Evolutionary conservation across 345 rosid genomes (phyloP), one percentile per base, ranked within the genome.

Genomic region (Barbarea vulgaris): DNA sequence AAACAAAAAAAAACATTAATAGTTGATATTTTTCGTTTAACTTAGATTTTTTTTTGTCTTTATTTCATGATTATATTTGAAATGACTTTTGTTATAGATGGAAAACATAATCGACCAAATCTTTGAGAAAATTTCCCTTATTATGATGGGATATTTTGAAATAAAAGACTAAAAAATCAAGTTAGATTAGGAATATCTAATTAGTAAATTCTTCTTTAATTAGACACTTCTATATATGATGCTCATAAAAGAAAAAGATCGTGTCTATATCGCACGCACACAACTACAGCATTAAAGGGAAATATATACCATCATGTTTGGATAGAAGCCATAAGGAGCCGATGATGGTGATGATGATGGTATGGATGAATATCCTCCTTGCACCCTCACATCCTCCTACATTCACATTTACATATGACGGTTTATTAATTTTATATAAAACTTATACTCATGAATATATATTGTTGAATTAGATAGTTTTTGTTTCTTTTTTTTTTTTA

Each of bases 311-410:
- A 87, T 81, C 78, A 81, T 68, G 75, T 77, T 81, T 72, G 91
- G 92, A 33, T 83, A 84, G 69, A 75, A 85, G 52, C 91, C 88
- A 80, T 84, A 83, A 65, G 97, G 83, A 86, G 85, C 74, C 7
- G 89, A 79, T 53, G 95, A 72, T 71, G 67, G 86, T 30, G 74
- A 68, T 39, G 74, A 41, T 69, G 93, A 85, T 24, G 87, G 80
- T 67, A 82, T 58, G 3, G 91, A 69, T 75, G 96, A 75, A 83
- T 85, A 89, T 67, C 79, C 83, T 52, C 88, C 62, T 75, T 89
- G 93, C 48, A 79, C 72, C 81, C 85, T 84, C 70, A 80, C 63
- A 66, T 93, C 94, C 78, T 94, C 95, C 98, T 94, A 90, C 87
- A 82, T 48, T 63, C 27, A 75, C 54, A 54, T 21, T 37, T 17